Evolutionary conservation across 73 alveolate species (phyloP), one percentile per base, ranked within the genome.

Genomic region (Uronychia binucleata): DNA sequence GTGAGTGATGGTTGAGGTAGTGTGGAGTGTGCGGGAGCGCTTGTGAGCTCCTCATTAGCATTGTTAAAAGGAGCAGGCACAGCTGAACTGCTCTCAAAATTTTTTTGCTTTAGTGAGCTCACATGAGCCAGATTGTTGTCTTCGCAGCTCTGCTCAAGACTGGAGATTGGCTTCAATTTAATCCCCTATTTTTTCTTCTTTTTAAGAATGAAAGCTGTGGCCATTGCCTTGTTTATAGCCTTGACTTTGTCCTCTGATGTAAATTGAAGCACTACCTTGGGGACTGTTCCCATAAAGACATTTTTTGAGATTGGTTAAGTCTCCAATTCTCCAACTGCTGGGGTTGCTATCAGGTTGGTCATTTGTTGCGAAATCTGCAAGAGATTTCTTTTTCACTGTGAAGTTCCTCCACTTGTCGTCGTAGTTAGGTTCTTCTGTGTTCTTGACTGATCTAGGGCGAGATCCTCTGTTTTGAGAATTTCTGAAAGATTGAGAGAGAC

Each of bases 401-500:
- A 59, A 80, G 26, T 87, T 81, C 34, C 77, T 74, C 93, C 93
- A 79, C 33, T 35, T 80, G 33, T 80, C 93, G n/a, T 59, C 34
- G 29, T 87, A 34, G 5, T 83, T 77, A 32, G 77, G 76, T 59
- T 33, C 26, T 19, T 26, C 26, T 75, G n/a, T 28, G 32, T 28
- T 29, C 27, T 46, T 46, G 19, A 46, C 67, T 46, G 67, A 31
- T 58, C 57, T 0, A 85, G 1, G 8, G 30, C 25, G 27, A 77
- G 75, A 14, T 29, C 32, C 75, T 27, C n/a, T 35, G 33, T 34
- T n/a, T 33, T 77, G n/a, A n/a, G n/a, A n/a, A n/a, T n/a, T n/a
- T n/a, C n/a, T n/a, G n/a, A n/a, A n/a, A n/a, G n/a, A n/a, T n/a
- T n/a, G n/a, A n/a, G n/a, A n/a, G n/a, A n/a, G n/a, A n/a, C 13